Percentiles rank a stretch among this genome's conserved stretches.
phyloP scores from a whole-genome alignment of 2,329 filamentous ascomycete species.

The Macrophomina tecta region DNA sequence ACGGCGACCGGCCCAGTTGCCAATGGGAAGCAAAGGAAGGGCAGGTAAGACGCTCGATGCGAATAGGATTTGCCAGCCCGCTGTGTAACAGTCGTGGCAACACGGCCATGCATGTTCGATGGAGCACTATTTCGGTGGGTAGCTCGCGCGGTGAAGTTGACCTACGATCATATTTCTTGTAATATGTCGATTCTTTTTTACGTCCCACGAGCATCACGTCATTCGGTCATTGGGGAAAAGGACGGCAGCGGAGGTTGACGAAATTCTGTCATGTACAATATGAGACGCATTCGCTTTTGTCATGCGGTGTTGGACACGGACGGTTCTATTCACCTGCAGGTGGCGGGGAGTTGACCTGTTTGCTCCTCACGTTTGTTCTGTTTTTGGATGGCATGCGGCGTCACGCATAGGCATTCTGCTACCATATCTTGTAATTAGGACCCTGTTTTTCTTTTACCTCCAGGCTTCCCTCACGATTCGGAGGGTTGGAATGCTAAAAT shows the following conservation, averaged over 20 bases:
- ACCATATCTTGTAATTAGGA: constrained; percentile 17
- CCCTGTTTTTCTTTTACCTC: neutral
- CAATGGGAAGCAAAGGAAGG: constrained; percentile 23
- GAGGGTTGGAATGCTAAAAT: neutral
- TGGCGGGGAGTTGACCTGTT: neutral
- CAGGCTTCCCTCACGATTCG: neutral
- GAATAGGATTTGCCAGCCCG: neutral
- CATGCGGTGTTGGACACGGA: neutral
- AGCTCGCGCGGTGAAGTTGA: constrained; percentile 4
- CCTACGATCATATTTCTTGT: neutral
- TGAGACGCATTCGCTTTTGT: constrained; percentile 11
- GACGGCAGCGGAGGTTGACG: neutral
- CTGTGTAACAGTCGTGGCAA: neutral
- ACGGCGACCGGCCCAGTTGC: constrained; percentile 3
- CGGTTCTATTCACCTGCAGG: neutral
- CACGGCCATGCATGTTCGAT: neutral
- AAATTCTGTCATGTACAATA: constrained; percentile 17
- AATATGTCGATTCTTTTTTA: constrained; percentile 14
- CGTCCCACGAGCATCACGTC: constrained; percentile 12
- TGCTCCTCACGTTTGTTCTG: neutral
- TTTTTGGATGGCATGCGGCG: constrained; percentile 1
- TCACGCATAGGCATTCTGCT: constrained; percentile 5
- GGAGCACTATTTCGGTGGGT: neutral
- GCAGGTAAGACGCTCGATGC: neutral
- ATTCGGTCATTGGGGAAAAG: neutral